Evolutionary conservation across 768 basidiomycete species (phyloP).

Genomic region (Russula griseocarnosa): DNA sequence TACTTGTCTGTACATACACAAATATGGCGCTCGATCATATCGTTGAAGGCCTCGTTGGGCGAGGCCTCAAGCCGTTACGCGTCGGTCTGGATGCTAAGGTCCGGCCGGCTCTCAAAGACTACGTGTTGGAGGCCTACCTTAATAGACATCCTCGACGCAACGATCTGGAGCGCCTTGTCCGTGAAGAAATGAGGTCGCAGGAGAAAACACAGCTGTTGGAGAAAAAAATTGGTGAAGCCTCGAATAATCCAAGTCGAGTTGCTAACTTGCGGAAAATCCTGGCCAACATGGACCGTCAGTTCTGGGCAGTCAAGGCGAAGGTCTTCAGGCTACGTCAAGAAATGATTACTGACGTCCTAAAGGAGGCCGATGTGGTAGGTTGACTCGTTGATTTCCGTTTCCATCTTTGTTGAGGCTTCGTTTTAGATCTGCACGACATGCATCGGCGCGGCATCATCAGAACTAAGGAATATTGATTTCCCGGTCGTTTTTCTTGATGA

Average conservation of each 20-base stretch:
- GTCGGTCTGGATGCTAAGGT: slow-evolving; percentile 64
- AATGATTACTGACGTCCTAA: slow-evolving; percentile 63
- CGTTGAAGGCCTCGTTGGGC: slow-evolving; percentile 62
- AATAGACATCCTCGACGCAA: slow-evolving; percentile 54
- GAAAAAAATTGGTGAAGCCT: neutral
- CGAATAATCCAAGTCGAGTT: slow-evolving; percentile 28
- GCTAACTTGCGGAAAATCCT: slow-evolving; percentile 34
- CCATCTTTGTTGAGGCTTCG: slow-evolving; percentile 7
- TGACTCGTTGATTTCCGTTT: slow-evolving; percentile 9
- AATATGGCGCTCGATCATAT: slow-evolving; percentile 92
- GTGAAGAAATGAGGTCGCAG: slow-evolving; percentile 37
- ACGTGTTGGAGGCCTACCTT: slow-evolving; percentile 64
- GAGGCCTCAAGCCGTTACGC: slow-evolving; percentile 69
- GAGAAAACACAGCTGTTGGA: slow-evolving; percentile 29
- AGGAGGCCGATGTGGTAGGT: slow-evolving; percentile 69
- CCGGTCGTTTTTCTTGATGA: slow-evolving; percentile 93
- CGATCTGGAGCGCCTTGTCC: slow-evolving; percentile 41
- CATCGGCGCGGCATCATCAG: slow-evolving; percentile 64
- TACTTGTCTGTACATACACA: slow-evolving; percentile 92
- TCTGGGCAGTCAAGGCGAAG: slow-evolving; percentile 39
- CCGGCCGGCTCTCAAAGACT: slow-evolving; percentile 47
- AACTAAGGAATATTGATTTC: slow-evolving; percentile 74
- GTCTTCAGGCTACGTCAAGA: slow-evolving; percentile 53
- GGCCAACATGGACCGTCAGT: slow-evolving; percentile 34
- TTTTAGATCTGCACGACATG: slow-evolving; percentile 84